Conservation (phyloP, 108 stramenopile species). For the Skeletonema potamos region DNA sequence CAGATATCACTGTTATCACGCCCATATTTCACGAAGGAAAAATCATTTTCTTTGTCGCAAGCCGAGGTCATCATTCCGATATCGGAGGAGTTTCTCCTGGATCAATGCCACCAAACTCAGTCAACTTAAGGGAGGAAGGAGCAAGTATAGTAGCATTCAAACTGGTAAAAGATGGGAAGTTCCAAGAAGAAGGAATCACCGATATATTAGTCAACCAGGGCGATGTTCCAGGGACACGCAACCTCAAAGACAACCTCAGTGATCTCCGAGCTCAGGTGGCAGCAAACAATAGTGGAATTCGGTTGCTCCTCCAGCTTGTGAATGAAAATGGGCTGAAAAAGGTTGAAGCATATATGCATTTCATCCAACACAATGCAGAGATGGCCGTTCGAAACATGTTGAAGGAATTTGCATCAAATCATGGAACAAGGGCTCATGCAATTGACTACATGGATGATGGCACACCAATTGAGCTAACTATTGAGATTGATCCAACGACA, state of each 20-base stretch:
- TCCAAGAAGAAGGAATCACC: slow-evolving; percentile 94
- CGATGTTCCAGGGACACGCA: slow-evolving; percentile 86
- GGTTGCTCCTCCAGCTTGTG: slow-evolving; percentile 81
- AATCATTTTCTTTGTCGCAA: slow-evolving; percentile 95
- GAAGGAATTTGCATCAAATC: slow-evolving; percentile 69
- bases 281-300: slow-evolving; percentile 95
- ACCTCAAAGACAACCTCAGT: slow-evolving; percentile 92
- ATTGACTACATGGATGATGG: slow-evolving; percentile 98
- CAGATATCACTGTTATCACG: slow-evolving; percentile 99
- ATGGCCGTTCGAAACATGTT: slow-evolving; percentile 92
- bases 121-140: slow-evolving; percentile 91
- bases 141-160: slow-evolving; percentile 98
- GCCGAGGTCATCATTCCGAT: slow-evolving; percentile 97
- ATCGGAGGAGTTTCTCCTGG: slow-evolving; percentile 94
- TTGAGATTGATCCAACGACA: slow-evolving; percentile 83
- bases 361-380: slow-evolving; percentile 97
- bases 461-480: slow-evolving; percentile 86
- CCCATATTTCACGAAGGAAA: slow-evolving; percentile 91
- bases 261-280: slow-evolving; percentile 98
- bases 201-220: slow-evolving; percentile 89
- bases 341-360: slow-evolving; percentile 96
- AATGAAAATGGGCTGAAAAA: slow-evolving; percentile 84
- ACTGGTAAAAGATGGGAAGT: slow-evolving; percentile 88
- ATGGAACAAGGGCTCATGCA: slow-evolving; percentile 66
- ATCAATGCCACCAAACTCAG: slow-evolving; percentile 91